Conservation (phyloP, 192 early-diverging fungal genomes). For the Kickxella alabastrina region DNA sequence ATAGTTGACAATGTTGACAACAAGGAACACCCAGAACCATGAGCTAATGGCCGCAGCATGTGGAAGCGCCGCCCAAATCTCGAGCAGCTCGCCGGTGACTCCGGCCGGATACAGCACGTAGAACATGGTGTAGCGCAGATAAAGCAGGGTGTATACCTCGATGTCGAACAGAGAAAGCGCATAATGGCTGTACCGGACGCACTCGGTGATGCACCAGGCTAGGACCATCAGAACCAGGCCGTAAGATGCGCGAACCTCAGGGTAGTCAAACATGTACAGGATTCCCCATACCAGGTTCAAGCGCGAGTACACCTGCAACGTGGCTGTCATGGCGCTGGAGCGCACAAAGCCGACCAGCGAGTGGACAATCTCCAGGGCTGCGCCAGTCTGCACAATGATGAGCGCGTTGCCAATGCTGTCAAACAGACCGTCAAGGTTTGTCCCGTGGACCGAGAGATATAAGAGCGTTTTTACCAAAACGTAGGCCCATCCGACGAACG, state of each 20-base stretch:
- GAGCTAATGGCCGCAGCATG: slow-evolving; percentile 54
- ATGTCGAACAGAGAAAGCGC: slow-evolving; percentile 63
- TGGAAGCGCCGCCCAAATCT: slow-evolving; percentile 69
- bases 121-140: slow-evolving; percentile 88
- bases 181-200: slow-evolving; percentile 90
- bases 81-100: slow-evolving; percentile 75
- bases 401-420: slow-evolving; percentile 59
- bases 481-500: slow-evolving; percentile 78
- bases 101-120: slow-evolving; percentile 89
- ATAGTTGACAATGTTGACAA: slow-evolving; percentile 63
- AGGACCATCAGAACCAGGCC: slow-evolving; percentile 77
- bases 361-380: slow-evolving; percentile 73
- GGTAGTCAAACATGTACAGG: slow-evolving; percentile 62
- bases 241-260: slow-evolving; percentile 64
- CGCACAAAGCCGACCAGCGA: slow-evolving; percentile 69
- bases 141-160: slow-evolving; percentile 32
- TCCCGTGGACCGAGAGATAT: slow-evolving; percentile 54
- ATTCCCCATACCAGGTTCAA: slow-evolving; percentile 82
- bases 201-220: slow-evolving; percentile 92
- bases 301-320: slow-evolving; percentile 84
- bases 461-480: slow-evolving; percentile 58
- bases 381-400: slow-evolving; percentile 74
- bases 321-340: slow-evolving; percentile 73
- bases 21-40: slow-evolving; percentile 58
- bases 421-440: slow-evolving; percentile 60